phyloP scores from a whole-genome alignment of 768 basidiomycete species.

The Artomyces pyxidatus region DNA sequence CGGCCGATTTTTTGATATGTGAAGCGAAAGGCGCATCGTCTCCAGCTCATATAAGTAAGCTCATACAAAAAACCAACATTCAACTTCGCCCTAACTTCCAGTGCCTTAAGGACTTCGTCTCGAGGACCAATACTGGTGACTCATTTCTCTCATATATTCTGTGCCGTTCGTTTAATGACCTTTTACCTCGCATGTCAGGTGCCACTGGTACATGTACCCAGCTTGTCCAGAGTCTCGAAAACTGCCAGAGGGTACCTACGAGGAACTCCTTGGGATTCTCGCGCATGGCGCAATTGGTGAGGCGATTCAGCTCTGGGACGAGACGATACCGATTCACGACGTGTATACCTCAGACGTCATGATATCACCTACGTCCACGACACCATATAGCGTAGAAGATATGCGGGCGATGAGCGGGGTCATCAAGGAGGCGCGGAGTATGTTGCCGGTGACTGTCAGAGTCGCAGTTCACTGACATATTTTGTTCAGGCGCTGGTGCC shows the following conservation, averaged over 20 bases:
- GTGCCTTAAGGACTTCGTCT: constrained; percentile 19
- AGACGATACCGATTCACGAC: neutral
- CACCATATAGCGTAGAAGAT: constrained; percentile 5
- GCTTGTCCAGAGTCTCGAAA: constrained; percentile 4
- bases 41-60: constrained; percentile 13
- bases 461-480: no score
- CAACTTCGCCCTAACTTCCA: neutral
- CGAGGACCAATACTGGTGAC: constrained; percentile 20
- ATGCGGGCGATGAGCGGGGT: constrained; percentile 6
- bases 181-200: constrained; percentile 11
- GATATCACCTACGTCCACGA: constrained; percentile 7
- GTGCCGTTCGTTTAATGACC: neutral
- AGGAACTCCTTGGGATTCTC: constrained; percentile 31
- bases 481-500: neutral
- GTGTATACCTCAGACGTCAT: constrained; percentile 8
- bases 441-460: no score
- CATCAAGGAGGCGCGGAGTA: constrained; percentile 5
- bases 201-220: constrained; percentile 23
- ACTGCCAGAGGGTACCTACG: constrained; percentile 10
- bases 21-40: constrained; percentile 10
- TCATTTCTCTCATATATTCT: no score
- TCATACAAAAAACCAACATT: neutral
- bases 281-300: constrained; percentile 33
- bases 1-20: constrained; percentile 26
- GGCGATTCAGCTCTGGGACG: no score